These are phyloP conservation scores for Suillus placidus DNA, from an alignment of 768 basidiomycete species.

Conservation along the genomic window DNA sequence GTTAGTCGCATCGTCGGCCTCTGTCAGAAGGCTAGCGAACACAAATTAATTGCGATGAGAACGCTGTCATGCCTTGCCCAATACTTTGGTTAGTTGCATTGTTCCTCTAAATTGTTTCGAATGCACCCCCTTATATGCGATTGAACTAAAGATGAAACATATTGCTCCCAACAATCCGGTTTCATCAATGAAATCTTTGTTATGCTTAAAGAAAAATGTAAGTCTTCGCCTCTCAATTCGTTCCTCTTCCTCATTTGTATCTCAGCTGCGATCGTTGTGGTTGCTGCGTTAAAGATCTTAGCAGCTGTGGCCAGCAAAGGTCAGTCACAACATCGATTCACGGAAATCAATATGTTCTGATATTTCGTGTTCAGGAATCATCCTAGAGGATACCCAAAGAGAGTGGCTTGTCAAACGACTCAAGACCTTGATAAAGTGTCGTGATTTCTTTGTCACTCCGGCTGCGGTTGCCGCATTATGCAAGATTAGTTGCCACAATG, in stretches of 20 bases:
- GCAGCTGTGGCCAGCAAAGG: constrained; percentile 21
- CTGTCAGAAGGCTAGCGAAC: constrained; percentile 21
- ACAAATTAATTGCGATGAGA: constrained; percentile 17
- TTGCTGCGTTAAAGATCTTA: constrained; percentile 26
- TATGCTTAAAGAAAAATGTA: constrained; percentile 21
- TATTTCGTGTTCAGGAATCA: not conserved
- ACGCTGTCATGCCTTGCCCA: not conserved
- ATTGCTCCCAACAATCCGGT: not conserved
- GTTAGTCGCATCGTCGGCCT: constrained; percentile 21
- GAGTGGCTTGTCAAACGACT: constrained; percentile 20
- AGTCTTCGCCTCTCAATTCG: not conserved
- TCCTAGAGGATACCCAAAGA: constrained; percentile 9
- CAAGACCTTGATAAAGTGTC: constrained; percentile 22
- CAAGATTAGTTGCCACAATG: constrained; percentile 24
- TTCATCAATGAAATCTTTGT: constrained; percentile 4
- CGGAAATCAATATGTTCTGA: not conserved
- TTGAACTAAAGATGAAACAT: constrained; percentile 28
- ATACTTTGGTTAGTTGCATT: not conserved
- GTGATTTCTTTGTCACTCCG: constrained; percentile 35
- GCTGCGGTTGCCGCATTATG: constrained; percentile 30
- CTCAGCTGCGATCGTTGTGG: constrained; percentile 23
- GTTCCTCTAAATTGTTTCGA: constrained; percentile 16
- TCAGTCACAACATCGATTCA: constrained; percentile 2
- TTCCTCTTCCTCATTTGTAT: constrained; percentile 14
- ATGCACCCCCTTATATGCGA: constrained; percentile 27